Evolutionary conservation across 768 basidiomycete genomes (phyloP).

Genomic region (Crucibulum laeve): DNA sequence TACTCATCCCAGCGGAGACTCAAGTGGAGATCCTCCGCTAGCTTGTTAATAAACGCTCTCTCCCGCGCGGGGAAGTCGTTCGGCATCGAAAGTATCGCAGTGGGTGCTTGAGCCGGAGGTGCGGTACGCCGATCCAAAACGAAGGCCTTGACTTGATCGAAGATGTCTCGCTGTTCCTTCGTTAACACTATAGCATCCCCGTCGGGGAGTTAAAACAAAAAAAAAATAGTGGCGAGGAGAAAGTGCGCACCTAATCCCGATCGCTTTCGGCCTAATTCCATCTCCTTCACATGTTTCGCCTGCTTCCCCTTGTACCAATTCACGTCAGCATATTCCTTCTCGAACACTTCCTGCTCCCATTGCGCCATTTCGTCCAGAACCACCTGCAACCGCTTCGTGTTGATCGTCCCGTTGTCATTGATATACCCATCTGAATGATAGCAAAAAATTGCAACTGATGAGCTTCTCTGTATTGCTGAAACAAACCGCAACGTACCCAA

Average conservation of each 20-base stretch:
- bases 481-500: conserved; percentile 39
- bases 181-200: conserved; percentile 69
- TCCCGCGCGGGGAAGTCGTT: conserved; percentile 82
- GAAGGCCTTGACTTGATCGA: conserved; percentile 75
- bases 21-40: conserved; percentile 77
- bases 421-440: conserved; percentile 74
- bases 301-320: conserved; percentile 97
- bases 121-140: conserved; percentile 41
- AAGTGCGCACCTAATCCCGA: conserved; percentile 56
- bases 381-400: conserved; percentile 74
- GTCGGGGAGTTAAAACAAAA: conserved; percentile 9
- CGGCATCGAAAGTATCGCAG: conserved; percentile 56
- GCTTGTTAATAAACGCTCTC: conserved; percentile 68
- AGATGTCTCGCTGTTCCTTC: conserved; percentile 67
- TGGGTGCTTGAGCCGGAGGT: conserved; percentile 24
- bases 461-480: no score
- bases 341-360: conserved; percentile 88
- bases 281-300: conserved; percentile 59
- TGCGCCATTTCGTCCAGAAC: conserved; percentile 84
- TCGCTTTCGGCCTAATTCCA: conserved; percentile 57
- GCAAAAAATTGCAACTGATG: no score
- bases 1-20: conserved; percentile 90
- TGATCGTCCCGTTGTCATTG: conserved; percentile 85
- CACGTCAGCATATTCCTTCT: conserved; percentile 84
- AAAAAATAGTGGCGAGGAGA: neutral